Evolutionary conservation across 148 eudicot species (phyloP).

Genomic region (Vaccinium vitisidaea): DNA sequence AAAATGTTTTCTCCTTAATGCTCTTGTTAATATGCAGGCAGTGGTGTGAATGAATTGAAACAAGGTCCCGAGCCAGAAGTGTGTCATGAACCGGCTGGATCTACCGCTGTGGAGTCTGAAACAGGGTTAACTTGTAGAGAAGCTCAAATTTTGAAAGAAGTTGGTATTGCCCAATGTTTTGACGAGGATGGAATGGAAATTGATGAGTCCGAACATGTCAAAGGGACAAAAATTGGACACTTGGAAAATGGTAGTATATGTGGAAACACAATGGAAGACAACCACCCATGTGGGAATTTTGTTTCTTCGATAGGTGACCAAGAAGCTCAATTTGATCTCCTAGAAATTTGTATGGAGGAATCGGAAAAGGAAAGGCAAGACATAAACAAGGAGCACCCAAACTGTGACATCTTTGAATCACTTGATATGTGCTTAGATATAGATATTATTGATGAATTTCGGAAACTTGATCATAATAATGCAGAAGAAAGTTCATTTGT

Average conservation of each 20-base stretch:
- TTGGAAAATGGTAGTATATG: not conserved
- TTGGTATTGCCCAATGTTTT: constrained; percentile 23
- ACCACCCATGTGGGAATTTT: constrained; percentile 13
- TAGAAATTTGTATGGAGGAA: constrained; percentile 35
- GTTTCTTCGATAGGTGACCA: constrained; percentile 20
- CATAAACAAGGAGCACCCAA: constrained; percentile 23
- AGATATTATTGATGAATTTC: constrained; percentile 24
- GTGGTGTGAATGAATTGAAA: constrained; percentile 13
- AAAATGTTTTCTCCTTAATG: not conserved
- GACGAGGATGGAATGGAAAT: constrained; percentile 22
- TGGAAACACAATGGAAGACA: constrained; percentile 9
- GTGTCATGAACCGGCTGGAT: constrained; percentile 14
- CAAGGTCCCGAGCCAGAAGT: constrained; percentile 24
- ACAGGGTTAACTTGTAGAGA: constrained; percentile 15
- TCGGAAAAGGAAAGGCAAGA: constrained; percentile 23
- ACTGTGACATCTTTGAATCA: constrained; percentile 25
- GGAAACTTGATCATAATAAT: constrained; percentile 19
- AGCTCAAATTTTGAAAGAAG: constrained; percentile 20
- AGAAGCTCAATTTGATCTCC: constrained; percentile 31
- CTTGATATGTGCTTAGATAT: constrained; percentile 24
- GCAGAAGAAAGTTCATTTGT: constrained; percentile 18
- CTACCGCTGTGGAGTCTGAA: constrained; percentile 22
- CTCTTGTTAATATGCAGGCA: constrained; percentile 23
- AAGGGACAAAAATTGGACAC: constrained; percentile 12
- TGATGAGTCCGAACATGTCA: constrained; percentile 21